Conservation (phyloP, 139 green algal species). For the Monoraphidium neglectum region DNA sequence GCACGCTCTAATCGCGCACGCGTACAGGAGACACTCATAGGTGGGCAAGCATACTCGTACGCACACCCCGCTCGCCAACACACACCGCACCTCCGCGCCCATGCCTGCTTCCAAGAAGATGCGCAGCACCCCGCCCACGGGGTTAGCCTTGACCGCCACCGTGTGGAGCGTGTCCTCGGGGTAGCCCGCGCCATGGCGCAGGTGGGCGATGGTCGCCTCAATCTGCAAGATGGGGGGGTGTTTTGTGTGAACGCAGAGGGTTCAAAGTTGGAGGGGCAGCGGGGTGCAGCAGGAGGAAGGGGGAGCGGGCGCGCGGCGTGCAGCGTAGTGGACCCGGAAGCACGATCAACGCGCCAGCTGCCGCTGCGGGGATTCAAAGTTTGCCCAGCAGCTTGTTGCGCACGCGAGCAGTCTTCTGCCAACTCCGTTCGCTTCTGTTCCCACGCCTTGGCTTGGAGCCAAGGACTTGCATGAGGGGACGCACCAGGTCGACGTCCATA, state of each 20-base stretch:
- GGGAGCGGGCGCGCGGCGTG: too few relatives aligned
- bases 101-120: constrained; percentile 27
- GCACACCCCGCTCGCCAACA: background rate
- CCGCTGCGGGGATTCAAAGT: too few relatives aligned
- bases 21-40: background rate
- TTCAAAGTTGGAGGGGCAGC: too few relatives aligned
- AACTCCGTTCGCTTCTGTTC: too few relatives aligned
- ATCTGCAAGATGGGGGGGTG: background rate
- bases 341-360: too few relatives aligned
- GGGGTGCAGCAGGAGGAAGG: too few relatives aligned
- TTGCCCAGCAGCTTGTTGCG: too few relatives aligned
- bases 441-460: background rate
- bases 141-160: constrained; percentile 47
- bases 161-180: constrained; percentile 37
- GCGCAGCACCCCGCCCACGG: constrained; percentile 38
- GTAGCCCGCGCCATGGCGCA: constrained; percentile 24
- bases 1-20: background rate
- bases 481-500: constrained; percentile 34
- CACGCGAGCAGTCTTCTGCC: too few relatives aligned
- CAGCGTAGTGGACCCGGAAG: too few relatives aligned
- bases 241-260: too few relatives aligned
- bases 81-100: constrained; percentile 42
- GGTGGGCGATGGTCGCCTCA: constrained; percentile 8
- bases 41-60: background rate
- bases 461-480: background rate